Conservation (phyloP, 768 basidiomycete genomes). For the Candolleomyces efflorescens region DNA sequence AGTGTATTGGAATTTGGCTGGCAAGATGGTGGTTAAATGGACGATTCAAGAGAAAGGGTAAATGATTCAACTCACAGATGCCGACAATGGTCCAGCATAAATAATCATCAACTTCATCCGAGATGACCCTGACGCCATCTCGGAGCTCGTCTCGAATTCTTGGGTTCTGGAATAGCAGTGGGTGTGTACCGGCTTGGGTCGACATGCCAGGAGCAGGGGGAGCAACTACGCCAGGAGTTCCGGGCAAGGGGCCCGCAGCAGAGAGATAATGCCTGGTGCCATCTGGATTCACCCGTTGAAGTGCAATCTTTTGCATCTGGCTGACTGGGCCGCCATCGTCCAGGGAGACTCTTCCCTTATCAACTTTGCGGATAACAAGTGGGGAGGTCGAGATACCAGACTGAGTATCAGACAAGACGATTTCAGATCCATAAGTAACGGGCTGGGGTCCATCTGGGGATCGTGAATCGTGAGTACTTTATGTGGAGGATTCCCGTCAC, state of each 20-base stretch:
- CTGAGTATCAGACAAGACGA: slow-evolving; percentile 78
- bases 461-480: slow-evolving; percentile 32
- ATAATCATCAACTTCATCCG: slow-evolving; percentile 93
- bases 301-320: slow-evolving; percentile 95
- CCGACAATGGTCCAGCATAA: slow-evolving; percentile 95
- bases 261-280: slow-evolving; percentile 85
- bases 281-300: slow-evolving; percentile 78
- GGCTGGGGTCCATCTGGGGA: slow-evolving; percentile 65
- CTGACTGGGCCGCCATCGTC: slow-evolving; percentile 91
- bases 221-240: slow-evolving; percentile 62
- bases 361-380: slow-evolving; percentile 86
- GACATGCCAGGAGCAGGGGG: slow-evolving; percentile 74
- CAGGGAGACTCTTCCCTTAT: slow-evolving; percentile 81
- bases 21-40: slow-evolving; percentile 15
- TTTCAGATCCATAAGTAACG: slow-evolving; percentile 89
- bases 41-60: slow-evolving; percentile 5
- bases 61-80: slow-evolving; percentile 62
- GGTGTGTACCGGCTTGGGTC: slow-evolving; percentile 75
- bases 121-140: slow-evolving; percentile 69
- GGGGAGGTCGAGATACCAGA: slow-evolving; percentile 85
- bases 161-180: slow-evolving; percentile 74
- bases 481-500: slow-evolving; percentile 38
- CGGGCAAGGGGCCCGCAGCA: slow-evolving; percentile 81
- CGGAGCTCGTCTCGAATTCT: slow-evolving; percentile 80
- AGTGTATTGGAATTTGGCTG: slow-evolving; percentile 92